phyloP scores from a whole-genome alignment of 805 yeast genomes.

The Scheffersomyces amazonensis region DNA sequence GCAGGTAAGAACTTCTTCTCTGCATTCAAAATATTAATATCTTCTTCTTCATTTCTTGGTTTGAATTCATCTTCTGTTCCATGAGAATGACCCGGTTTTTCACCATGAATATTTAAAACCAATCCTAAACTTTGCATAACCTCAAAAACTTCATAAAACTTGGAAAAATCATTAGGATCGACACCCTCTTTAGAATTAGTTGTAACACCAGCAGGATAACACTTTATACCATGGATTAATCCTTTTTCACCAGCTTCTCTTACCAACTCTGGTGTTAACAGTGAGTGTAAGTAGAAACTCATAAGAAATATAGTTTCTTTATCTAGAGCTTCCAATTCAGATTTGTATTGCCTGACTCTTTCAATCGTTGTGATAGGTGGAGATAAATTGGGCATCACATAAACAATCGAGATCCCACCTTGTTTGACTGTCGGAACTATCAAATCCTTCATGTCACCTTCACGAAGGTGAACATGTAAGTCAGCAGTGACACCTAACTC shows the following conservation, averaged over 20 bases:
- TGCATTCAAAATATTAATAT: constrained; percentile 89
- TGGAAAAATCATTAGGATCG: constrained; percentile 85
- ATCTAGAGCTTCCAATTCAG: constrained; percentile 57
- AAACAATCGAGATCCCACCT: constrained; percentile 91
- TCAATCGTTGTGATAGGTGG: constrained; percentile 87
- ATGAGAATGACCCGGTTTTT: constrained; percentile 63
- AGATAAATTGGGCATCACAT: constrained; percentile 92
- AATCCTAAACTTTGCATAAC: constrained; percentile 79
- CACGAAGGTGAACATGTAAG: constrained; percentile 94
- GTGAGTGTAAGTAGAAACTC: constrained; percentile 81
- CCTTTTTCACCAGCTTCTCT: constrained; percentile 69
- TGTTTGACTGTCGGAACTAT: constrained; percentile 85
- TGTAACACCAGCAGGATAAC: constrained; percentile 99
- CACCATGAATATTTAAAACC: constrained; percentile 92
- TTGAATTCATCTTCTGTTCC: constrained; percentile 14
- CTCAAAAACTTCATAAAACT: constrained; percentile 84
- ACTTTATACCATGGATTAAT: constrained; percentile 83
- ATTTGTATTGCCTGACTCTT: constrained; percentile 67
- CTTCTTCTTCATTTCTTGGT: constrained; percentile 42
- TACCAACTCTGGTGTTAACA: constrained; percentile 82
- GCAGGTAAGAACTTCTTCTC: constrained; percentile 93
- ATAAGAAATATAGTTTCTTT: constrained; percentile 86
- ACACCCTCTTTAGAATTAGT: constrained; percentile 93
- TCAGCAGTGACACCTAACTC: constrained; percentile 78
- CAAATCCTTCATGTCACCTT: constrained; percentile 88